Conservation (phyloP, 1,139 yeast species). For the Pichia kudriavzevii region DNA sequence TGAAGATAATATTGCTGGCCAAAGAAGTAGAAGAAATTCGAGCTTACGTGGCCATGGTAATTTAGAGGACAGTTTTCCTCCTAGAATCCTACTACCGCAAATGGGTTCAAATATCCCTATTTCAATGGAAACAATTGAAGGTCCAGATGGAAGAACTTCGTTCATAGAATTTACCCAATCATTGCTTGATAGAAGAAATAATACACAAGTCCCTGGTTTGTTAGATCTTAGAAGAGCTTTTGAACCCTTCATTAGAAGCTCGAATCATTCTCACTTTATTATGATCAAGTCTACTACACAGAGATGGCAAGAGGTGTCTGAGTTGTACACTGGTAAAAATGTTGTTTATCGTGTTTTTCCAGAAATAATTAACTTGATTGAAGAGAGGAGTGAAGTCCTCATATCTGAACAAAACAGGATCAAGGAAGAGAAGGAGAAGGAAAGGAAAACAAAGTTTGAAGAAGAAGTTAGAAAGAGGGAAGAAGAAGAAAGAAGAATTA, state of each 20-base stretch:
- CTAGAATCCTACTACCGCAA: constrained; percentile 5
- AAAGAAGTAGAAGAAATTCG: constrained; percentile 18
- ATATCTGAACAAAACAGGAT: constrained; percentile 29
- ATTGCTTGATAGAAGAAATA: constrained; percentile 21
- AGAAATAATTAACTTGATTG: constrained; percentile 44
- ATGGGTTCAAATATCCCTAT: constrained; percentile 9
- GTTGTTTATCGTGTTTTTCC: constrained; percentile 38
- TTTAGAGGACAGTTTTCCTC: constrained; percentile 1
- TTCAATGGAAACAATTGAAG: constrained; percentile 7
- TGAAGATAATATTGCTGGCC: constrained; percentile 15
- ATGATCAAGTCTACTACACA: constrained; percentile 52
- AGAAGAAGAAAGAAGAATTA: constrained; percentile 24
- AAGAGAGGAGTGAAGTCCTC: constrained; percentile 39
- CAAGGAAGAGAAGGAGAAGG: constrained; percentile 32
- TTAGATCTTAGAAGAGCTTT: constrained; percentile 16
- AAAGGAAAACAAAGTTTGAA: constrained; percentile 28
- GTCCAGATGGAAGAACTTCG: constrained; percentile 4
- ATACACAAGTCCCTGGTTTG: constrained; percentile 8
- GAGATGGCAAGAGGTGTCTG: constrained; percentile 61
- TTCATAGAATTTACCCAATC: constrained; percentile 19
- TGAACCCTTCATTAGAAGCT: constrained; percentile 12
- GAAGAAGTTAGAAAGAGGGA: constrained; percentile 19
- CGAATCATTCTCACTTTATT: background rate
- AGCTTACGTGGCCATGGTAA: background rate
- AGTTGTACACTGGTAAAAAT: constrained; percentile 35